These are phyloP conservation scores for Baudoinia panamericana DNA, from an alignment of 495 filamentous ascomycete species.

Conservation along the genomic window DNA sequence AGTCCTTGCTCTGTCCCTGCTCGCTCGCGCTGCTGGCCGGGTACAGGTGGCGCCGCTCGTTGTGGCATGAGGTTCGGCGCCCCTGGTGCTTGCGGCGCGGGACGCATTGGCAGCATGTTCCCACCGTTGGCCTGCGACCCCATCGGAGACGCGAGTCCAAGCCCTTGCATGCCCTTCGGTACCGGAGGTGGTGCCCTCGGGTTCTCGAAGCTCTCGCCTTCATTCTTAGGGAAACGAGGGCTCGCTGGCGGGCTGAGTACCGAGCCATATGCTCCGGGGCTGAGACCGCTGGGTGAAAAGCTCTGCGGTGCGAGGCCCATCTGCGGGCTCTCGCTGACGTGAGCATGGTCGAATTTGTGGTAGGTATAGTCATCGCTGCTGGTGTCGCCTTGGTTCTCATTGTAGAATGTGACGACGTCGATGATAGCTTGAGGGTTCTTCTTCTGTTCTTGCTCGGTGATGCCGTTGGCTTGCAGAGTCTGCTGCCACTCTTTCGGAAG, in stretches of 20 bases:
- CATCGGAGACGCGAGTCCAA: slow-evolving; percentile 23
- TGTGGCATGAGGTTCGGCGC: slow-evolving; percentile 29
- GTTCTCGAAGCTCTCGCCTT: slow-evolving; percentile 93
- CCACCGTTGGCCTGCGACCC: slow-evolving; percentile 40
- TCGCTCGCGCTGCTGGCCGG: slow-evolving; percentile 18
- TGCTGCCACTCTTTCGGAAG: slow-evolving; percentile 97
- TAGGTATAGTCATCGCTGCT: slow-evolving; percentile 71
- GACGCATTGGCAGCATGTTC: slow-evolving; percentile 47
- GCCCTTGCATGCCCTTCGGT: slow-evolving; percentile 34
- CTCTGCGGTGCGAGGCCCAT: slow-evolving; percentile 35
- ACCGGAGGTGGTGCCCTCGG: slow-evolving; percentile 86
- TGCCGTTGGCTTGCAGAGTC: slow-evolving; percentile 86
- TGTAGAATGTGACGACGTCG: slow-evolving; percentile 92
- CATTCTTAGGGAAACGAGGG: slow-evolving; percentile 81
- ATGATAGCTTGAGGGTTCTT: slow-evolving; percentile 88
- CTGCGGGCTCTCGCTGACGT: slow-evolving; percentile 24
- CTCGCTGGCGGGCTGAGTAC: slow-evolving; percentile 74
- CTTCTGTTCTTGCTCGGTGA: slow-evolving; percentile 89
- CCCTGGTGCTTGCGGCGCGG: slow-evolving; percentile 52
- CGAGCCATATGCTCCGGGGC: slow-evolving; percentile 43
- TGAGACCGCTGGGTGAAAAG: slow-evolving; percentile 20
- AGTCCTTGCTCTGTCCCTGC: slow-evolving; percentile 25
- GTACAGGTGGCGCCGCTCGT: slow-evolving; percentile 32
- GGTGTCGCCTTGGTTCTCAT: slow-evolving; percentile 72
- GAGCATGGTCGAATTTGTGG: slow-evolving; percentile 87